phyloP scores from a whole-genome alignment of 768 basidiomycete genomes.

The Russula abietina region DNA sequence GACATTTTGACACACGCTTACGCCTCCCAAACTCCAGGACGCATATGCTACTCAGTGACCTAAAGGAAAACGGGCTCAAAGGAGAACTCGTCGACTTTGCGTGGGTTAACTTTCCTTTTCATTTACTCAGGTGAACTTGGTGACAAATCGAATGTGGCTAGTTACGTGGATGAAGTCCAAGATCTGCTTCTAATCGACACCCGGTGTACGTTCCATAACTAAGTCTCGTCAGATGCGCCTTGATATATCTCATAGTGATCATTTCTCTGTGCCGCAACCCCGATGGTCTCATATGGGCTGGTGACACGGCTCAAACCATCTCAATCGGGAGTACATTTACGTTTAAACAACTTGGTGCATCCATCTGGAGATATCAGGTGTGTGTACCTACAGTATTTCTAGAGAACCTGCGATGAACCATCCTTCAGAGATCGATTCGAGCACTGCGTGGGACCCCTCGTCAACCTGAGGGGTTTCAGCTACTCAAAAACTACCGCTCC shows the following conservation, averaged over 20 bases:
- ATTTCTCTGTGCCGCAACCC: slow-evolving; percentile 57
- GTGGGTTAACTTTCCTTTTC: slow-evolving; percentile 33
- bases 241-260: slow-evolving; percentile 41
- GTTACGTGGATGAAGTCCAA: slow-evolving; percentile 71
- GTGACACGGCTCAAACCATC: slow-evolving; percentile 76
- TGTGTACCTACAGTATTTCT: background rate
- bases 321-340: slow-evolving; percentile 65
- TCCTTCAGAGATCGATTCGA: slow-evolving; percentile 3
- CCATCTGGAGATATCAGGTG: slow-evolving; percentile 58
- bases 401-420: no score
- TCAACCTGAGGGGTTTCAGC: slow-evolving; percentile 44
- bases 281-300: slow-evolving; percentile 70
- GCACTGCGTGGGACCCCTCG: slow-evolving; percentile 20
- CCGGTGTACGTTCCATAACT: slow-evolving; percentile 37
- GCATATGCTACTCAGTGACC: slow-evolving; percentile 40
- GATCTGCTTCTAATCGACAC: slow-evolving; percentile 65
- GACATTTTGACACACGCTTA: background rate
- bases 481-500: slow-evolving; percentile 62
- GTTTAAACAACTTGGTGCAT: slow-evolving; percentile 66
- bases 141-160: slow-evolving; percentile 24
- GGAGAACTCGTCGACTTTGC: slow-evolving; percentile 49
- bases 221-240: background rate
- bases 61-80: slow-evolving; percentile 32
- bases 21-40: slow-evolving; percentile 35
- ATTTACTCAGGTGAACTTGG: background rate